Base-by-base conservation (phyloP, 2,329 filamentous ascomycete species). In the Calonectria ilicicola region DNA sequence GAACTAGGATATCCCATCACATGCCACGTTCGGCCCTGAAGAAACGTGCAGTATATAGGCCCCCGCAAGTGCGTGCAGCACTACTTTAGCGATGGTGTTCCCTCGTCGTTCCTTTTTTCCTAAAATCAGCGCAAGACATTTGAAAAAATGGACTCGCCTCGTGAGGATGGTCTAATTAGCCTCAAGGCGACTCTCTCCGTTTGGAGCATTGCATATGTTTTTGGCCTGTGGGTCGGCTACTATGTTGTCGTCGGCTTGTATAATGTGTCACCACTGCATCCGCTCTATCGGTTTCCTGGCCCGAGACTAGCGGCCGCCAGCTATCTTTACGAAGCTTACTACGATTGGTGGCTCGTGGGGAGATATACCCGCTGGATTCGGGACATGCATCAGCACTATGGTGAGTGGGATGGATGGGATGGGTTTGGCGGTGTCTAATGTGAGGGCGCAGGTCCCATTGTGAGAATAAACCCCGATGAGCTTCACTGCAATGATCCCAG, bases 391-490 rank as follows among this genome's bases (percentile, higher is more conserved):
- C n/a, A 65, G 9, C 21, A 15, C 15, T 65, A 53, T 15, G 46
- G 63, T 65, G 2, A 65, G 29, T n/a, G 19, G 44, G n/a, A 15
- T 26, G 3, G 7, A 4, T 17, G 1, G 14, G 6, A 5, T 49
- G 17, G 14, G 15, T 6, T 3, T 14, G 23, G 9, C 21, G 14
- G 19, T 19, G 15, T 21, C 32, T 65, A 26, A 63, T 26, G 7
- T 21, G 12, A 32, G 8, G 6, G 3, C 5, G 0, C 1, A 83
- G 82, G 82, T 0, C 84, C 84, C 2, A 82, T 86, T 38, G 81
- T 85, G 8, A 78, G 84, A 8, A 85, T 85, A 47, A 85, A 78
- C 49, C 84, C 84, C 0, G 73, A 83, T n/a, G 84, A 86, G 69
- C 79, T 85, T 2, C 84, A 85, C 70, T 85, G 84, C 75, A 78